These are phyloP conservation scores for Linum tenue DNA, from an alignment of 345 rosid genomes.

Conservation along the genomic window DNA sequence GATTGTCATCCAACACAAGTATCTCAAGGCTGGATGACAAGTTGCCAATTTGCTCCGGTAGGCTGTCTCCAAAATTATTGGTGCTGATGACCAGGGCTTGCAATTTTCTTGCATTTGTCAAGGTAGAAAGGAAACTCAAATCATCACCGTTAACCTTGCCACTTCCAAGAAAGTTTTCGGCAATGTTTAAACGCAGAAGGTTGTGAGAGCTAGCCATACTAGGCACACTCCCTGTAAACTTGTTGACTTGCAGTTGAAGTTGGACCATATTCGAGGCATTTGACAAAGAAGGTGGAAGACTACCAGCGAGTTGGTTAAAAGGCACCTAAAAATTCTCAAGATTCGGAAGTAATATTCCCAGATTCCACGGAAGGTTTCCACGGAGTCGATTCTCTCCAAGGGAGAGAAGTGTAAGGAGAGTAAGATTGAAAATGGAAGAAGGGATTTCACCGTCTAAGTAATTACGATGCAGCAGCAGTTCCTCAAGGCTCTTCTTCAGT, in stretches of 20 bases:
- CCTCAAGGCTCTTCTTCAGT: slow-evolving; percentile 1
- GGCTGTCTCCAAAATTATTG: slow-evolving; percentile 13
- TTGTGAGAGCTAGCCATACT: slow-evolving; percentile 6
- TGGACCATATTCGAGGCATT: slow-evolving; percentile 14
- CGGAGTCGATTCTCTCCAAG: background rate
- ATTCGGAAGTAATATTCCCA: slow-evolving; percentile 14
- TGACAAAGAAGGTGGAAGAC: slow-evolving; percentile 13
- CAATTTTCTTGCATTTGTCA: slow-evolving; percentile 13
- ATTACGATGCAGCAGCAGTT: background rate
- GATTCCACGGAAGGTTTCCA: slow-evolving; percentile 8
- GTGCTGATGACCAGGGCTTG: fast-evolving
- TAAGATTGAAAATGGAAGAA: slow-evolving; percentile 12
- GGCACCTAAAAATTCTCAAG: background rate
- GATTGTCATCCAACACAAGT: background rate
- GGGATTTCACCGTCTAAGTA: slow-evolving; percentile 12
- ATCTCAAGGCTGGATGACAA: background rate
- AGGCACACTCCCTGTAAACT: slow-evolving; percentile 13
- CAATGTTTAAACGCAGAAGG: background rate
- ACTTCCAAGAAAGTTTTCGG: slow-evolving; percentile 9
- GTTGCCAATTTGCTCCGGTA: slow-evolving; percentile 15
- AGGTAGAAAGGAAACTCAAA: slow-evolving; percentile 11
- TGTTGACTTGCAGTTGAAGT: background rate
- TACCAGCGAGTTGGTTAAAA: slow-evolving; percentile 12
- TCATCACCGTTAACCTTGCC: background rate
- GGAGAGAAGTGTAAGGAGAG: background rate